Conservation (phyloP, 2,329 filamentous ascomycete genomes). For the Monosporascus cannonballus region DNA sequence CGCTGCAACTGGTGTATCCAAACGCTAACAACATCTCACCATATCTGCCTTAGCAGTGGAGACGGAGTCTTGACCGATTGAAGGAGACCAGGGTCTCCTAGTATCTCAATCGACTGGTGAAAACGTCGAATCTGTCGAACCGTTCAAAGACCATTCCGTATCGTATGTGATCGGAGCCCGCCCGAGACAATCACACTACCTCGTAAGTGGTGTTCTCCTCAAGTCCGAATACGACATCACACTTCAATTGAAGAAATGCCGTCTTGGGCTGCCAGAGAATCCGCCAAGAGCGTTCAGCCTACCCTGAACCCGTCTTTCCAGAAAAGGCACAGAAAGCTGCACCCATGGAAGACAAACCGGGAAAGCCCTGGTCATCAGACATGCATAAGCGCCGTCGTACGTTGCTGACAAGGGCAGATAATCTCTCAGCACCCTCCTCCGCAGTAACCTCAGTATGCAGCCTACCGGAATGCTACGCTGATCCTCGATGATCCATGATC, state of each 20-base stretch:
- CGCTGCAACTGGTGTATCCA: too few species aligned
- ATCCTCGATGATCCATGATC: too few species aligned
- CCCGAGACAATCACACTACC: background rate
- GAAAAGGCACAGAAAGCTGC: too few species aligned
- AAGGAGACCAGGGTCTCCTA: slow-evolving; percentile 4
- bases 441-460: too few species aligned
- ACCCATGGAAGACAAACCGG: too few species aligned
- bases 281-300: too few species aligned
- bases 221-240: too few species aligned
- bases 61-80: slow-evolving; percentile 2
- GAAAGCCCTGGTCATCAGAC: background rate
- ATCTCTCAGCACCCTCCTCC: too few species aligned
- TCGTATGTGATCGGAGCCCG: background rate
- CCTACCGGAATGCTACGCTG: too few species aligned
- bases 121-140: slow-evolving; percentile 5
- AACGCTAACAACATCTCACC: background rate
- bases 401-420: slow-evolving; percentile 2
- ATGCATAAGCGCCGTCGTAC: slow-evolving; percentile 24
- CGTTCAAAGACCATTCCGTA: background rate
- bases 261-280: too few species aligned
- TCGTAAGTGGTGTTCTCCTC: background rate
- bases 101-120: slow-evolving; percentile 3
- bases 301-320: too few species aligned
- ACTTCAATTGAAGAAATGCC: too few species aligned
- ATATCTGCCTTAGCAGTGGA: background rate